These are phyloP conservation scores for Candida mesenterica DNA, from an alignment of 1,139 yeast genomes.

Conservation along the genomic window DNA sequence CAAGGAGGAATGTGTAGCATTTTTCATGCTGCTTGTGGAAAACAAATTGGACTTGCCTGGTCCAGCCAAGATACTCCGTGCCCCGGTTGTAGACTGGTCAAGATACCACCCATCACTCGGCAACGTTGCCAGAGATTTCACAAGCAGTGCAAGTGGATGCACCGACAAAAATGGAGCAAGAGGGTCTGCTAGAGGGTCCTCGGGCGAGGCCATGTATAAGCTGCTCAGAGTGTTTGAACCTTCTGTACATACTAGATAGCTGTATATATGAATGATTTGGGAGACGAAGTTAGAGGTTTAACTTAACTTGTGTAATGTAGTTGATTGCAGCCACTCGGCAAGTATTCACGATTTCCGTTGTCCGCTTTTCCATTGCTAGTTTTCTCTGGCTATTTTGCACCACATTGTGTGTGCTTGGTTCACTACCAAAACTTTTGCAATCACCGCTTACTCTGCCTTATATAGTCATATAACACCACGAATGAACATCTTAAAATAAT, in stretches of 20 bases:
- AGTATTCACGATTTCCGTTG: too few relatives aligned
- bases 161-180: not conserved
- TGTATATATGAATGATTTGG: not conserved
- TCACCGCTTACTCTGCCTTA: too few relatives aligned
- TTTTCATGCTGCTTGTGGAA: constrained; percentile 29
- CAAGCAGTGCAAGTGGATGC: constrained; percentile 2
- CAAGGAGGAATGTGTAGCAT: constrained; percentile 27
- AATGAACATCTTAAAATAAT: too few relatives aligned
- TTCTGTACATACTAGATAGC: not conserved
- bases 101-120: constrained; percentile 23
- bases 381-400: too few relatives aligned
- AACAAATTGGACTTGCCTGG: constrained; percentile 36
- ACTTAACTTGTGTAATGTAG: too few relatives aligned
- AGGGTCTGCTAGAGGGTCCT: not conserved
- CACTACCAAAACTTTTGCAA: too few relatives aligned
- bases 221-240: constrained; percentile 3
- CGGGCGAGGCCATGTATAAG: constrained; percentile 1
- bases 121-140: constrained; percentile 15
- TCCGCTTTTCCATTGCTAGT: too few relatives aligned
- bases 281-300: too few relatives aligned
- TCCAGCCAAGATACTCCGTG: constrained; percentile 32
- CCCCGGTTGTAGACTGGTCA: constrained; percentile 41
- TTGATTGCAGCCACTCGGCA: too few relatives aligned
- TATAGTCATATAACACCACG: too few relatives aligned
- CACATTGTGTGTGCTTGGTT: too few relatives aligned